Conservation (phyloP, 306 rosid species). For the Acacia melanoxylon region DNA sequence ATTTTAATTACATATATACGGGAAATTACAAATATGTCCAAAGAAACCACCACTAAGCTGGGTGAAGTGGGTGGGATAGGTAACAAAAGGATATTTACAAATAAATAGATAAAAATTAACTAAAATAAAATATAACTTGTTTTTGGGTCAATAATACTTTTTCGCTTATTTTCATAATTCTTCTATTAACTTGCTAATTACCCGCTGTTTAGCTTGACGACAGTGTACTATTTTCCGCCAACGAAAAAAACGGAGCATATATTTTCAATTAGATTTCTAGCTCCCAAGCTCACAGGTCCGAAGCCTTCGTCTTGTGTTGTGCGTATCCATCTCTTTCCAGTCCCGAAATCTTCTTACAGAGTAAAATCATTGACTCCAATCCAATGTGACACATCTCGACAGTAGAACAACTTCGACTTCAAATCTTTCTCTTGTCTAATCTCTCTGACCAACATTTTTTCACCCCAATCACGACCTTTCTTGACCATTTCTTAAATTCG, state of each 20-base stretch:
- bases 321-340: conserved; percentile 17
- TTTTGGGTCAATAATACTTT: background rate
- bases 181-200: background rate
- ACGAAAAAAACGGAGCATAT: background rate
- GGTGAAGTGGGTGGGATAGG: background rate
- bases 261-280: conserved; percentile 22
- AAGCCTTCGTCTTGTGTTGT: conserved; percentile 10
- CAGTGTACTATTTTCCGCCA: conserved; percentile 4
- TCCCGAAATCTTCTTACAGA: conserved; percentile 18
- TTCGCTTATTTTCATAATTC: background rate
- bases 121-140: background rate
- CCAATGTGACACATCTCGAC: background rate
- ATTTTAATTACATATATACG: background rate
- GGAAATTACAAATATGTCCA: background rate
- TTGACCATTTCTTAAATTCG: conserved; percentile 22
- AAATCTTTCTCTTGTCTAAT: conserved; percentile 10
- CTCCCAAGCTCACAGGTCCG: conserved; percentile 4
- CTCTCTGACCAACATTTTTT: conserved; percentile 32
- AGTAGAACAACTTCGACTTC: conserved; percentile 39
- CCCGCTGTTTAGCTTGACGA: background rate
- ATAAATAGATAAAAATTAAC: background rate
- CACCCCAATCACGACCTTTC: conserved; percentile 42
- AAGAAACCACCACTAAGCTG: background rate
- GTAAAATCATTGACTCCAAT: conserved; percentile 13
- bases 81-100: background rate